Conservation (phyloP, 2,329 filamentous ascomycete species). For the Nigrospora sphaerica region DNA sequence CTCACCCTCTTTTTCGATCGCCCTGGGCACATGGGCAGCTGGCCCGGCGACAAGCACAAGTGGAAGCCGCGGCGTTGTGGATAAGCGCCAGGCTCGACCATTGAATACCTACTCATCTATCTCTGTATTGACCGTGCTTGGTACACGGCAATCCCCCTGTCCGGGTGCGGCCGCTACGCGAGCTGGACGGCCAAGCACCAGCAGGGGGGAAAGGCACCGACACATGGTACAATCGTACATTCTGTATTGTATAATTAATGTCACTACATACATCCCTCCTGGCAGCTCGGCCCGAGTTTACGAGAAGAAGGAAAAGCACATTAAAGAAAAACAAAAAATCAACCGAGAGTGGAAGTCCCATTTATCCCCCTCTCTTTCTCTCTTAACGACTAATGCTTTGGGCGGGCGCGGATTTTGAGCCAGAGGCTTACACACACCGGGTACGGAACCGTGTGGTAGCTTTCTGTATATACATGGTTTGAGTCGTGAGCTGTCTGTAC, state of each 20-base stretch:
- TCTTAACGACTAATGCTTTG: too few species aligned
- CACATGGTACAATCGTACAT: conserved; percentile 1
- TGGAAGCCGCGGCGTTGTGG: background rate
- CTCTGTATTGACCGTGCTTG: background rate
- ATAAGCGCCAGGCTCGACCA: background rate
- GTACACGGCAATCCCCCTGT: background rate
- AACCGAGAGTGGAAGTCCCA: too few species aligned
- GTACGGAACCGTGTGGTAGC: too few species aligned
- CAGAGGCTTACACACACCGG: too few species aligned
- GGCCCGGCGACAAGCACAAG: background rate
- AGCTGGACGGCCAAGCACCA: background rate
- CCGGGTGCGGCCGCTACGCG: background rate
- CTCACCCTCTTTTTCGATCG: conserved; percentile 1
- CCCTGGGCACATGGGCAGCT: background rate
- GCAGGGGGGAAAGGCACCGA: background rate
- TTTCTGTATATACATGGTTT: too few species aligned
- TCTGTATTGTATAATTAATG: conserved; percentile 6
- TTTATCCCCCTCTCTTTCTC: too few species aligned
- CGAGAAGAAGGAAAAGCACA: background rate
- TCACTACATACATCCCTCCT: background rate
- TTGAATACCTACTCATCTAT: background rate
- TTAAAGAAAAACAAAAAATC: background rate
- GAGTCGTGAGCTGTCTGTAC: too few species aligned
- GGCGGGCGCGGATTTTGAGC: too few species aligned
- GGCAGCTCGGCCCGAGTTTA: too few species aligned